phyloP scores from a whole-genome alignment of 352 stramenopile genomes.

The Achlya hypogyna region DNA sequence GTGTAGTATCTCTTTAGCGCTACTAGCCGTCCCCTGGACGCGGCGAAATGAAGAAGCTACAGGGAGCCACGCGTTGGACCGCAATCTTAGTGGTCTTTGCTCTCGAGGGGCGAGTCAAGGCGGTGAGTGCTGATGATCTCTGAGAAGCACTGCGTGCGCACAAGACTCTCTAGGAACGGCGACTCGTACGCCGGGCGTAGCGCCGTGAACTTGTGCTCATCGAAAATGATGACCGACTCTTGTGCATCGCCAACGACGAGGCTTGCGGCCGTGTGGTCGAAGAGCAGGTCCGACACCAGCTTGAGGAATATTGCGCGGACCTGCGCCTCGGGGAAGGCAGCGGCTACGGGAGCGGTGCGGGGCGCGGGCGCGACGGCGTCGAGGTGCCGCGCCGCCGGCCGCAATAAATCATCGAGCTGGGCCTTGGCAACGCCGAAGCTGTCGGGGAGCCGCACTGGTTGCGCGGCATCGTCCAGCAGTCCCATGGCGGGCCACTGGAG shows the following conservation, averaged over 20 bases:
- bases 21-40: too few species aligned
- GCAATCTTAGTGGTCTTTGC: not conserved
- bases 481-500: slow-evolving; percentile 52
- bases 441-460: slow-evolving; percentile 41
- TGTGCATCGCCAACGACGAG: slow-evolving; percentile 77
- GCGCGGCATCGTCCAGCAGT: slow-evolving; percentile 29
- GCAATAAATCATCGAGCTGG: slow-evolving; percentile 44
- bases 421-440: slow-evolving; percentile 47
- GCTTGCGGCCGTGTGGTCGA: slow-evolving; percentile 59
- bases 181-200: slow-evolving; percentile 41
- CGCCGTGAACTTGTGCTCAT: slow-evolving; percentile 73
- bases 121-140: slow-evolving; percentile 72
- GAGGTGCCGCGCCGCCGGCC: slow-evolving; percentile 28
- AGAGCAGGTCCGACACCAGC: slow-evolving; percentile 50
- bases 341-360: slow-evolving; percentile 8
- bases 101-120: slow-evolving; percentile 36
- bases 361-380: slow-evolving; percentile 28
- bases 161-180: slow-evolving; percentile 53
- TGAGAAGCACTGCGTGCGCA: slow-evolving; percentile 77
- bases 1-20: too few species aligned
- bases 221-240: slow-evolving; percentile 82
- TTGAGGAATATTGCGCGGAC: slow-evolving; percentile 59
- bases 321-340: slow-evolving; percentile 26
- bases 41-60: too few species aligned
- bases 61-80: too few species aligned